Evolutionary conservation across 2,329 filamentous ascomycete genomes (phyloP), one percentile per base, ranked within the genome.

Genomic region (Metarhizium rileyi): DNA sequence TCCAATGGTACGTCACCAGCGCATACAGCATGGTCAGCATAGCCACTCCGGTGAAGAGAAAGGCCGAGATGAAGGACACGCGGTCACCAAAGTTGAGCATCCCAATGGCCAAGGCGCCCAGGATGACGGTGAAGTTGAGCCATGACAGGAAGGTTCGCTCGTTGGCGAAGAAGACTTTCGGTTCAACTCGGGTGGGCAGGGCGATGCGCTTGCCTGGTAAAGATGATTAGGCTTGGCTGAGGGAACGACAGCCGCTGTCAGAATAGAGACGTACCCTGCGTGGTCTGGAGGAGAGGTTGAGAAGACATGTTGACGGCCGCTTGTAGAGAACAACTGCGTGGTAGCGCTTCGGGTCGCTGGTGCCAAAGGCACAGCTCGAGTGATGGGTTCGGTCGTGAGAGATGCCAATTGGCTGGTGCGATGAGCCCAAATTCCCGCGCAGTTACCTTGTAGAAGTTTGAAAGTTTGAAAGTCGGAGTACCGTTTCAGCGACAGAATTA

Each of bases 151-250:
- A 98, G 55, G 93, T 98, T 56, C 93, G 89, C 74, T 98, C 93
- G 77, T 98, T 98, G 72, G 93, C 93, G 77, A 98, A 98, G 82
- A 97, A 98, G 76, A 98, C 93, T 73, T 98, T 98, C 62, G 93
- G 93, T 71, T 98, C 93, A 70, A 98, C 91, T 59, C 93, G 90
- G 53, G 91, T 96, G 51, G 93, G 93, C 56, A 98, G 88, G 62
- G 93, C 91, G 67, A 98, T 97, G 66, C 91, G 89, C 76, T 98
- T 98, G 79, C 91, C 91, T 95, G 23, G 22, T 10, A n/a, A n/a
- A n/a, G n/a, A 48, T n/a, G 40, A 3, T 22, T 27, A 33, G 20
- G 10, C 23, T n/a, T 16, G 28, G 63, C 76, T 14, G 14, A 18
- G 16, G 28, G 25, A 30, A 22, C n/a, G 4, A 35, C 26, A 12